A percentile compares a stretch with the other conserved stretches of the same genome.
Conservation (phyloP, 495 filamentous ascomycete species). For the Neurospora pannonica region DNA sequence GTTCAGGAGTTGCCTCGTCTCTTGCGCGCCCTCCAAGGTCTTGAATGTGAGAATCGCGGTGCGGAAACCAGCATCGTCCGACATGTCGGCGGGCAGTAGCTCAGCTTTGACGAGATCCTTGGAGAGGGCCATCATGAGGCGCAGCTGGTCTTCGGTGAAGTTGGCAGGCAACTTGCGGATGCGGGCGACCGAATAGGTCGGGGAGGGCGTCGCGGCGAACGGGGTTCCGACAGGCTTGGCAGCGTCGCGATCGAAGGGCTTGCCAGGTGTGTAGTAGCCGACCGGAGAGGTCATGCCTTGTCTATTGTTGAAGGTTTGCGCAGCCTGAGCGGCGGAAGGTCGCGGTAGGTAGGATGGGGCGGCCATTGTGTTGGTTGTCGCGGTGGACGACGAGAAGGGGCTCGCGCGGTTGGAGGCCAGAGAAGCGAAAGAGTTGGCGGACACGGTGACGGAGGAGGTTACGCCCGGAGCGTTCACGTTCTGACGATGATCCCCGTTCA, state of each 20-base stretch:
- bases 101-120: slow-evolving; percentile 71
- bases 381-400: slow-evolving; percentile 21
- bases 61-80: slow-evolving; percentile 62
- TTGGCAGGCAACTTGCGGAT: slow-evolving; percentile 71
- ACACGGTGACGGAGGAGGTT: slow-evolving; percentile 23
- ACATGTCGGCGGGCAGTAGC: slow-evolving; percentile 53
- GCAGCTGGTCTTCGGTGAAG: slow-evolving; percentile 61
- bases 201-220: slow-evolving; percentile 33
- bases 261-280: slow-evolving; percentile 29
- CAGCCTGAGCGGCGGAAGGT: slow-evolving; percentile 1
- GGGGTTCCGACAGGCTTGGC: slow-evolving; percentile 42
- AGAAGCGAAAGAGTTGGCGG: slow-evolving; percentile 17
- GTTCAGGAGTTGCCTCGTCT: slow-evolving; percentile 66
- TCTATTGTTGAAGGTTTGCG: slow-evolving; percentile 23
- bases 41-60: slow-evolving; percentile 71
- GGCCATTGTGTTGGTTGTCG: slow-evolving; percentile 31
- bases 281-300: slow-evolving; percentile 18
- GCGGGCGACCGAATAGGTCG: slow-evolving; percentile 30
- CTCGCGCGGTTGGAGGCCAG: slow-evolving; percentile 29
- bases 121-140: slow-evolving; percentile 76
- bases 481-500: slow-evolving; percentile 29
- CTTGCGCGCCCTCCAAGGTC: slow-evolving; percentile 59
- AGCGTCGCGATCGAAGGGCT: slow-evolving; percentile 34
- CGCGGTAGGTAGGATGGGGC: slow-evolving; percentile 25
- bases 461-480: slow-evolving; percentile 20